Evolutionary conservation across 1,139 yeast genomes (phyloP), one percentile per base, ranked within the genome.

Genomic region (Scheffersomyces insectosa): DNA sequence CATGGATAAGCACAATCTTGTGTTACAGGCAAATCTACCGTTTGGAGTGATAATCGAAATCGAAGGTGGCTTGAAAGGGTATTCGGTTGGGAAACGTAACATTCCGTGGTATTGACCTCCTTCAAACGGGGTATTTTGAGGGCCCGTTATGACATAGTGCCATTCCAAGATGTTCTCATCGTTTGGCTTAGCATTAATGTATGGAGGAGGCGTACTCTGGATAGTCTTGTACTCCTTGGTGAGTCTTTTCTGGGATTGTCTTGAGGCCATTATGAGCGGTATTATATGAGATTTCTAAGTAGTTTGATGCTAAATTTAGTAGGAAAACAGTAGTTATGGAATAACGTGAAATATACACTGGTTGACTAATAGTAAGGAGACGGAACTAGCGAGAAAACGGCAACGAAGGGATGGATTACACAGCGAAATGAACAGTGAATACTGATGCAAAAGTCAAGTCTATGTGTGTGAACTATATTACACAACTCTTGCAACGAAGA

Each of bases 51-150:
- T 70, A 91, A 91, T 90, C 42, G 88, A 77, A 45, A 91, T 91
- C 16, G 95, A 81, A 1, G 97, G 97, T 3, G 98, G 98, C 54
- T 86, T 83, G 70, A 86, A 90, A 0, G 97, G 98, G 56, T 90
- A 91, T 53, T 89, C 95, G 9, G 81, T 66, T 1, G 97, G 96
- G 63, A 91, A 90, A 16, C 85, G 74, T 38, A 91, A 72, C 15
- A 89, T 79, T 2, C 98, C 97, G 59, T 90, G 96, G 61, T 86
- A 91, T 62, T 89, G 96, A 0, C 98, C 98, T 15, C 80, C 82
- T 45, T 76, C 85, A 60, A 85, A 91, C 4, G 95, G 96, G 0
- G 95, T 84, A 49, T 82, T 79, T 42, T 95, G 90, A 5, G 97
- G 97, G 0, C 97, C 98, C 1, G 84, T 80, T 37, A 87, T 81